These are phyloP conservation scores for Rhizopogon vulgaris DNA, from an alignment of 768 basidiomycete species.

Conservation along the genomic window DNA sequence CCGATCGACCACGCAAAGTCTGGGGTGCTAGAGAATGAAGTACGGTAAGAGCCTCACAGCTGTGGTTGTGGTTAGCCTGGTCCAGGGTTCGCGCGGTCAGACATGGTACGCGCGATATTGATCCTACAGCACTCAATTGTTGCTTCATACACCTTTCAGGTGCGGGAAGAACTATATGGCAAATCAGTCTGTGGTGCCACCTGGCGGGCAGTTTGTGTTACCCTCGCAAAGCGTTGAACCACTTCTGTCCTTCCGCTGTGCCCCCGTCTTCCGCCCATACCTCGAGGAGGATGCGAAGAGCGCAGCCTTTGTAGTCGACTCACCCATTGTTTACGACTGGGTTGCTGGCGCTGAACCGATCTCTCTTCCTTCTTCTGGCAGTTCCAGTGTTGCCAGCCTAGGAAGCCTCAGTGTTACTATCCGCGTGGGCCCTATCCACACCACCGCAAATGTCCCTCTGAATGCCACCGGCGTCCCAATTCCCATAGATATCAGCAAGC, in stretches of 20 bases:
- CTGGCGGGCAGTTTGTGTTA: slow-evolving; percentile 39
- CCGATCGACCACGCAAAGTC: background rate
- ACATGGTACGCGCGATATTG: slow-evolving; percentile 14
- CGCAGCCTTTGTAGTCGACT: slow-evolving; percentile 30
- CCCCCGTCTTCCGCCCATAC: slow-evolving; percentile 42
- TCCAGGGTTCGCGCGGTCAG: slow-evolving; percentile 14
- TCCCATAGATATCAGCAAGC: slow-evolving; percentile 22
- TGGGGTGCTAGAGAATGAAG: slow-evolving; percentile 12
- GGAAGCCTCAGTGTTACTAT: slow-evolving; percentile 24
- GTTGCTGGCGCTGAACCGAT: slow-evolving; percentile 31
- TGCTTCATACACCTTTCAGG: slow-evolving; percentile 23
- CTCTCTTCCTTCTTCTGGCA: slow-evolving; percentile 5
- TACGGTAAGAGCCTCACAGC: background rate
- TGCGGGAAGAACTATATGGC: slow-evolving; percentile 46
- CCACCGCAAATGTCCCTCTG: slow-evolving; percentile 26
- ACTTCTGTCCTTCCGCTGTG: slow-evolving; percentile 40
- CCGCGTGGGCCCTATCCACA: slow-evolving; percentile 18
- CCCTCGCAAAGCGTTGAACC: slow-evolving; percentile 29
- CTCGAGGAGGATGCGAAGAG: slow-evolving; percentile 31
- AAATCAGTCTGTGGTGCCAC: slow-evolving; percentile 34
- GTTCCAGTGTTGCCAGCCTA: background rate
- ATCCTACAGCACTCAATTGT: background rate
- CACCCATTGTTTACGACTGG: slow-evolving; percentile 29
- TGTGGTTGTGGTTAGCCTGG: slow-evolving; percentile 7
- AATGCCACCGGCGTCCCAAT: slow-evolving; percentile 32